phyloP scores from a whole-genome alignment of 768 basidiomycete genomes.

The Suillus subalutaceus region DNA sequence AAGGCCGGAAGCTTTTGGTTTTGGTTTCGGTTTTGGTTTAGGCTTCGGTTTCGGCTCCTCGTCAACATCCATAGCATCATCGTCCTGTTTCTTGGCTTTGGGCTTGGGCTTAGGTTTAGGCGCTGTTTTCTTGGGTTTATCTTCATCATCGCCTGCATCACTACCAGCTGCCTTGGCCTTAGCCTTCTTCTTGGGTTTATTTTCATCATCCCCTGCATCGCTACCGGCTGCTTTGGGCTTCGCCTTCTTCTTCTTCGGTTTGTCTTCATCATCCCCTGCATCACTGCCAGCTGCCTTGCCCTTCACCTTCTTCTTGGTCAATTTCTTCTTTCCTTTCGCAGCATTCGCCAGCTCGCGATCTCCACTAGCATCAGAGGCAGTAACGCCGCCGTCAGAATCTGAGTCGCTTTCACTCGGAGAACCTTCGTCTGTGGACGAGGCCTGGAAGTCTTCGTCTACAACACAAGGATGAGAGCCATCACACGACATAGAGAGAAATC shows the following conservation, averaged over 20 bases:
- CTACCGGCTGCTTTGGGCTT: slow-evolving; percentile 35
- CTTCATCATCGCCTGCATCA: slow-evolving; percentile 40
- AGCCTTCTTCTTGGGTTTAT: slow-evolving; percentile 49
- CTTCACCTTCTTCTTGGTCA: slow-evolving; percentile 48
- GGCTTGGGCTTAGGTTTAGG: slow-evolving; percentile 46
- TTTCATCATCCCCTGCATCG: slow-evolving; percentile 40
- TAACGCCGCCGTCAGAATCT: slow-evolving; percentile 64
- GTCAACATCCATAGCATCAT: slow-evolving; percentile 52
- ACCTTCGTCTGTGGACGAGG: slow-evolving; percentile 82
- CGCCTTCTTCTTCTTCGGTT: slow-evolving; percentile 52
- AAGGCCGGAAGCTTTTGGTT: slow-evolving; percentile 37
- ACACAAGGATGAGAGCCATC: slow-evolving; percentile 9
- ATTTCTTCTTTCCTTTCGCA: slow-evolving; percentile 38
- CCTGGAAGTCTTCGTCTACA: slow-evolving; percentile 89
- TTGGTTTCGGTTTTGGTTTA: slow-evolving; percentile 45
- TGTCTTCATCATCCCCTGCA: slow-evolving; percentile 42
- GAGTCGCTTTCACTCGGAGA: slow-evolving; percentile 80
- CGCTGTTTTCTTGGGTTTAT: slow-evolving; percentile 49
- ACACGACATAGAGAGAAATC: slow-evolving; percentile 6
- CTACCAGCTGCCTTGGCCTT: slow-evolving; percentile 35
- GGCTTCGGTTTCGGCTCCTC: slow-evolving; percentile 38
- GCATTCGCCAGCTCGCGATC: slow-evolving; percentile 63
- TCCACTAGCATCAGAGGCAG: slow-evolving; percentile 84
- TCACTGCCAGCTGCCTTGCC: slow-evolving; percentile 45
- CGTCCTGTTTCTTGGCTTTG: slow-evolving; percentile 44